Evolutionary conservation across 202 grass and related monocot species (phyloP).

Genomic region (Musa balbisiana): DNA sequence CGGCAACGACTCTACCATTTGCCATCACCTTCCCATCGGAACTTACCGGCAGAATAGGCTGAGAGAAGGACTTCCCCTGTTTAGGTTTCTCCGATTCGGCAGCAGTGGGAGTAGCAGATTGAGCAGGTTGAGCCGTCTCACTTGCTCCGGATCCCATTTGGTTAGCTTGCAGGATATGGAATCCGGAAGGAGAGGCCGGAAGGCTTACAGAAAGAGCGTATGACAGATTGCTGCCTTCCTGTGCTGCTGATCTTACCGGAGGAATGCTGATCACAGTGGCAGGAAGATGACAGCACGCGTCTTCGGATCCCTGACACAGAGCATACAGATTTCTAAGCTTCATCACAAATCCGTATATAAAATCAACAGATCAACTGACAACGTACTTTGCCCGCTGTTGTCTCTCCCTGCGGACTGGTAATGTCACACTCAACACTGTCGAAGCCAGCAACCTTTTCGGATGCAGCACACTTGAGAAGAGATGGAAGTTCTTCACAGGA

Average conservation of each 20-base stretch:
- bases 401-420: too few relatives aligned
- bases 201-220: constrained; percentile 57
- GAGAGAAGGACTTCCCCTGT: constrained; percentile 15
- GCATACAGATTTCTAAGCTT: too few relatives aligned
- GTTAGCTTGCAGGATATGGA: constrained; percentile 30
- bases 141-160: constrained; percentile 10
- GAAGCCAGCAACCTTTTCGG: constrained; percentile 13
- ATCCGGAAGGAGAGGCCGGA: constrained; percentile 60
- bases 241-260: too few relatives aligned
- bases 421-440: constrained; percentile 9
- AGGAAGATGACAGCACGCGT: background rate
- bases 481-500: constrained; percentile 8
- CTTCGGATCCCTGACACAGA: background rate
- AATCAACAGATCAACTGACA: too few relatives aligned
- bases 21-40: too few relatives aligned
- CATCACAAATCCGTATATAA: too few relatives aligned
- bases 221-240: too few relatives aligned
- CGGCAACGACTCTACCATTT: too few relatives aligned
- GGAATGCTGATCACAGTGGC: too few relatives aligned
- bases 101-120: background rate
- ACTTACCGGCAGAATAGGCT: background rate
- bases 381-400: too few relatives aligned
- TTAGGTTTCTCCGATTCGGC: background rate
- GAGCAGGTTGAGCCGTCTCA: background rate
- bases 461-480: background rate